Evolutionary conservation across 805 yeast genomes (phyloP).

Genomic region (Wickerhamiella lipophila): DNA sequence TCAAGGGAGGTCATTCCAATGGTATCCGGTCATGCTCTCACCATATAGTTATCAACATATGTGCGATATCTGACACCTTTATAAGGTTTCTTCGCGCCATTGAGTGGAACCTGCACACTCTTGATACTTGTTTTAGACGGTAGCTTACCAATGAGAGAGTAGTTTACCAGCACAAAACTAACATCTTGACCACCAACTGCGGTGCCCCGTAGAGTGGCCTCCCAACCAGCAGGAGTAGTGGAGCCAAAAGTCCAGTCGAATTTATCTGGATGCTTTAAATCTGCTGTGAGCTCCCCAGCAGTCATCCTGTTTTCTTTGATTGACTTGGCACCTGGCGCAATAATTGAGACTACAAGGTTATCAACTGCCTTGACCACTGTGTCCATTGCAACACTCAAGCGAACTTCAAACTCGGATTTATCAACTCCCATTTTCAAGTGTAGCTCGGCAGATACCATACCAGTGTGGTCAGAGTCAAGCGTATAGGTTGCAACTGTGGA

Average conservation of each 20-base stretch:
- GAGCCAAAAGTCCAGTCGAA: slow-evolving; percentile 50
- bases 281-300: slow-evolving; percentile 57
- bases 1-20: no score
- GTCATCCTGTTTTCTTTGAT: slow-evolving; percentile 52
- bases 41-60: slow-evolving; percentile 24
- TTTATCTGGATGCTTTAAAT: slow-evolving; percentile 40
- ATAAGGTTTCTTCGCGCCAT: slow-evolving; percentile 41
- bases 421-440: slow-evolving; percentile 40
- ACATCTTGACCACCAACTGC: slow-evolving; percentile 21
- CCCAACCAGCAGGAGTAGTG: slow-evolving; percentile 47
- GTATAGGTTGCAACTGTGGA: slow-evolving; percentile 51
- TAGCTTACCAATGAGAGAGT: slow-evolving; percentile 50
- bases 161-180: slow-evolving; percentile 18
- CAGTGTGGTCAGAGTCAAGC: slow-evolving; percentile 38
- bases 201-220: slow-evolving; percentile 54
- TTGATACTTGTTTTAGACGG: slow-evolving; percentile 36
- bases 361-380: slow-evolving; percentile 38
- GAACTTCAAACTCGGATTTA: slow-evolving; percentile 51
- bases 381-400: slow-evolving; percentile 36
- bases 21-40: slow-evolving; percentile 4
- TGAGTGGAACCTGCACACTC: slow-evolving; percentile 12
- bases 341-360: slow-evolving; percentile 34
- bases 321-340: slow-evolving; percentile 19
- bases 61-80: slow-evolving; percentile 44
- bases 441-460: slow-evolving; percentile 45